These are phyloP conservation scores for Cyclostephanos invisitatus DNA, from an alignment of 108 stramenopile species.

Conservation along the genomic window DNA sequence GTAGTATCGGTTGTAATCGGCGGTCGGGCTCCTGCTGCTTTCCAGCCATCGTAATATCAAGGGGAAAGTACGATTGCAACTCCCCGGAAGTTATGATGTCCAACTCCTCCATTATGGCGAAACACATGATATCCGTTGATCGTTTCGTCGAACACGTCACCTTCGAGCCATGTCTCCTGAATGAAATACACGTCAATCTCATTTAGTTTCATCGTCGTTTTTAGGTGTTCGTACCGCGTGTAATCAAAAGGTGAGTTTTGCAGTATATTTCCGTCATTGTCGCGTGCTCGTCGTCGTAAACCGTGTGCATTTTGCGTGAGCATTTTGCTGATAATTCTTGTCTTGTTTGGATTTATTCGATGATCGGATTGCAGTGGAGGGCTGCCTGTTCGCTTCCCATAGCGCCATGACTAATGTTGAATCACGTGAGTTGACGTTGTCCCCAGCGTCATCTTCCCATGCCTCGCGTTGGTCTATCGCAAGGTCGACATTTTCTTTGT, in stretches of 20 bases:
- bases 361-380: not conserved
- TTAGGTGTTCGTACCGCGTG: not conserved
- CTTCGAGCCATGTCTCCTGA: not conserved
- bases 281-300: not conserved
- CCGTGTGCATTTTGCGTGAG: not conserved
- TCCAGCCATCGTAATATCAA: constrained; percentile 1
- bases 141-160: not conserved
- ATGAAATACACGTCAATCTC: not conserved
- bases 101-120: not conserved
- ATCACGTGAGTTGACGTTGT: not conserved
- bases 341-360: not conserved
- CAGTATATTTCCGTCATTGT: not conserved
- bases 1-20: not conserved
- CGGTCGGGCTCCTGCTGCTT: not conserved
- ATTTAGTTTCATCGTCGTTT: not conserved
- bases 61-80: constrained; percentile 11
- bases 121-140: not conserved
- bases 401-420: not conserved
- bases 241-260: not conserved
- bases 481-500: not conserved
- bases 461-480: not conserved
- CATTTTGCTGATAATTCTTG: not conserved
- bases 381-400: not conserved
- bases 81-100: constrained; percentile 1
- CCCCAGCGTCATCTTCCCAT: no score